These are phyloP conservation scores for Botrytis fragariae DNA, from an alignment of 2,329 filamentous ascomycete species.

Conservation along the genomic window DNA sequence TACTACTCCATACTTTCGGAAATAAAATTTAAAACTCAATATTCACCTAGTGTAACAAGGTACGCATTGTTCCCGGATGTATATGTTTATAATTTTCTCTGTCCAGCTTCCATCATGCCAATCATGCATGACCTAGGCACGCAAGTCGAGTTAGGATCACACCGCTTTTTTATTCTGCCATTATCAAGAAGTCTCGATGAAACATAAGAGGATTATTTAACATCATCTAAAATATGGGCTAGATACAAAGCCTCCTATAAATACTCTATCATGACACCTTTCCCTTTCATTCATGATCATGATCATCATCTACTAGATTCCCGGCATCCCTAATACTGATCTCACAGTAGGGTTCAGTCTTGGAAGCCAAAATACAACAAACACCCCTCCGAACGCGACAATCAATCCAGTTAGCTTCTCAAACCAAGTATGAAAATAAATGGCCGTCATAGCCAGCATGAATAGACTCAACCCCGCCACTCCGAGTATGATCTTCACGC, in stretches of 20 bases:
- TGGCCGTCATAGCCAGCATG: conserved; percentile 98
- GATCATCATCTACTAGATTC: conserved; percentile 26
- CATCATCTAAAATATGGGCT: not conserved
- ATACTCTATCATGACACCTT: not conserved
- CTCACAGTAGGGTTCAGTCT: conserved; percentile 45
- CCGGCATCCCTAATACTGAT: conserved; percentile 46
- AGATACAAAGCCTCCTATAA: not conserved
- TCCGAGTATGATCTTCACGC: conserved; percentile 55
- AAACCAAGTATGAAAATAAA: conserved; percentile 98
- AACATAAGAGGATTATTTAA: not conserved
- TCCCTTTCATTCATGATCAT: not conserved
- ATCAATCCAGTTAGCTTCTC: conserved; percentile 68
- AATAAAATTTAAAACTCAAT: not conserved
- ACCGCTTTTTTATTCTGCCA: not conserved
- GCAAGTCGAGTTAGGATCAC: not conserved
- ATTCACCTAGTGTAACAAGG: not conserved
- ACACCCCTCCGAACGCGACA: conserved; percentile 48
- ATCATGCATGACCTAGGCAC: not conserved
- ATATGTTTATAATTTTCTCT: not conserved
- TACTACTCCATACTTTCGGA: not conserved
- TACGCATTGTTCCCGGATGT: not conserved
- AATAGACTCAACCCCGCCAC: conserved; percentile 76
- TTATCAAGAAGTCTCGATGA: not conserved
- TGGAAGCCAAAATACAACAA: conserved; percentile 51
- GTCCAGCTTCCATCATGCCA: not conserved